Percentiles rank a stretch among this genome's conserved stretches.
phyloP scores from a whole-genome alignment of 805 yeast genomes.

The Candida verbasci region DNA sequence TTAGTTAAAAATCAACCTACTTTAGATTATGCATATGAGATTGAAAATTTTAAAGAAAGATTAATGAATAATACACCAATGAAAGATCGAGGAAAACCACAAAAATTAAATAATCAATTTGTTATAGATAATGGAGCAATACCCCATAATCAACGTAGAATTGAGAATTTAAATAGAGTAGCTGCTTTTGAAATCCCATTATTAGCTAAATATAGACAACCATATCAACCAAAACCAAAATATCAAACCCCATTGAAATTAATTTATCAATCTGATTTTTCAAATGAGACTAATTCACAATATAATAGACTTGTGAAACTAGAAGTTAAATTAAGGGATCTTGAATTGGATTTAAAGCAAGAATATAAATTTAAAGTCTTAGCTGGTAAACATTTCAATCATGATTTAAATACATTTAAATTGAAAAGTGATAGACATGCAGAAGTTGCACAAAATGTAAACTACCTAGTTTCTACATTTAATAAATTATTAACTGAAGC shows the following conservation, averaged over 20 bases:
- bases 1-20: slow-evolving; percentile 28
- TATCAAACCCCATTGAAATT: slow-evolving; percentile 54
- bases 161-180: slow-evolving; percentile 70
- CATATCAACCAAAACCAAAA: slow-evolving; percentile 48
- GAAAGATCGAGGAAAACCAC: slow-evolving; percentile 33
- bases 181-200: slow-evolving; percentile 93
- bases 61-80: slow-evolving; percentile 39
- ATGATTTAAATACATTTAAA: slow-evolving; percentile 52
- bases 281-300: slow-evolving; percentile 69
- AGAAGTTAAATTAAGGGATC: slow-evolving; percentile 47
- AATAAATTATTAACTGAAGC: slow-evolving; percentile 60
- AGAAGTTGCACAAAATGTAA: slow-evolving; percentile 84
- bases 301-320: slow-evolving; percentile 63
- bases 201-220: slow-evolving; percentile 69
- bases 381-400: slow-evolving; percentile 74
- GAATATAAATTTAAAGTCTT: slow-evolving; percentile 73
- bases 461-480: slow-evolving; percentile 61
- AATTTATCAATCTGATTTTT: slow-evolving; percentile 61
- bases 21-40: slow-evolving; percentile 36
- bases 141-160: slow-evolving; percentile 56
- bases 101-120: slow-evolving; percentile 29
- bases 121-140: slow-evolving; percentile 34
- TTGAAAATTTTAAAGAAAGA: slow-evolving; percentile 40
- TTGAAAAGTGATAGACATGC: slow-evolving; percentile 62
- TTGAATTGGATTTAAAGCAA: slow-evolving; percentile 48